A percentile compares a stretch with the other conserved stretches of the same genome.
These are phyloP conservation scores for Cladophialophora immunda DNA, from an alignment of 2,329 filamentous ascomycete species.

Conservation along the genomic window DNA sequence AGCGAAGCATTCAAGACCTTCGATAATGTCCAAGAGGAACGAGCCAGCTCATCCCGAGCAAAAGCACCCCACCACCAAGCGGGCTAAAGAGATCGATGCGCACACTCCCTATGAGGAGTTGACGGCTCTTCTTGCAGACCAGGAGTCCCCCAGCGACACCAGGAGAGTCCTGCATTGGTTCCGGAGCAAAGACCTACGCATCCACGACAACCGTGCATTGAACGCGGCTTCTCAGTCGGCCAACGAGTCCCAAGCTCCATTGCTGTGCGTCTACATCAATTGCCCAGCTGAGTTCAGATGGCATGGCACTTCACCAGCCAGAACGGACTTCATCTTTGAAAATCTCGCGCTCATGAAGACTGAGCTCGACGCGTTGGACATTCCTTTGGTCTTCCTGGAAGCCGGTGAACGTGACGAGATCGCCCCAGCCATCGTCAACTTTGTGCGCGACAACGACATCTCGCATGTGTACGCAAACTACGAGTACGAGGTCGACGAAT, in stretches of 20 bases:
- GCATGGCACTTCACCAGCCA: slow-evolving; percentile 60
- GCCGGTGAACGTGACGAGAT: slow-evolving; percentile 54
- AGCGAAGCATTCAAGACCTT: background rate
- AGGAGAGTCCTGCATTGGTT: slow-evolving; percentile 61
- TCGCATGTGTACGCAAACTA: slow-evolving; percentile 60
- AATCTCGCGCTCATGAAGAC: slow-evolving; percentile 55
- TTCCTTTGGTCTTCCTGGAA: slow-evolving; percentile 58
- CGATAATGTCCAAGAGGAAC: slow-evolving; percentile 44
- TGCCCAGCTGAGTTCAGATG: slow-evolving; percentile 59
- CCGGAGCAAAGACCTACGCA: slow-evolving; percentile 60
- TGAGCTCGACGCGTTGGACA: slow-evolving; percentile 57
- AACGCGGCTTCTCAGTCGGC: slow-evolving; percentile 57
- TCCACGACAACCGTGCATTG: slow-evolving; percentile 60
- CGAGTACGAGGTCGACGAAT: slow-evolving; percentile 57
- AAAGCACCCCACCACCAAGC: slow-evolving; percentile 57
- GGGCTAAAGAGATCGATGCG: slow-evolving; percentile 59
- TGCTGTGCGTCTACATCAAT: slow-evolving; percentile 58
- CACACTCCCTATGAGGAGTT: slow-evolving; percentile 55
- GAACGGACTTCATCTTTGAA: slow-evolving; percentile 59
- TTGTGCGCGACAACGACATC: slow-evolving; percentile 54
- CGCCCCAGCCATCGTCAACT: slow-evolving; percentile 52
- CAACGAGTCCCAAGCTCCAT: slow-evolving; percentile 51
- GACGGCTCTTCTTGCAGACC: slow-evolving; percentile 49
- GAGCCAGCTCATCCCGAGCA: slow-evolving; percentile 44
- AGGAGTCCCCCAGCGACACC: slow-evolving; percentile 49